phyloP scores from a whole-genome alignment of 1,139 yeast genomes.

The Taiozyma sp. region DNA sequence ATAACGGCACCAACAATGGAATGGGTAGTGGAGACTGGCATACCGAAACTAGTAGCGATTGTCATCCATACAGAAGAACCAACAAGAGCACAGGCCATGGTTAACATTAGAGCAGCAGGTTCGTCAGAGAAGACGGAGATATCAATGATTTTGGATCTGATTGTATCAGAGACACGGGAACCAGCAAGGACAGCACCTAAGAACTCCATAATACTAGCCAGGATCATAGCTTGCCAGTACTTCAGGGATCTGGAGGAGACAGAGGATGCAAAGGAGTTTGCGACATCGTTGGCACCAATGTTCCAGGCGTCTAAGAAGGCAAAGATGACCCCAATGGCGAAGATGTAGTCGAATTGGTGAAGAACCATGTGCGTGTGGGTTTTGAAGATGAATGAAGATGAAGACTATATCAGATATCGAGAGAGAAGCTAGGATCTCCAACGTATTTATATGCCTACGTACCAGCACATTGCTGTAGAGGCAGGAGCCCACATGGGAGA shows the following conservation, averaged over 20 bases:
- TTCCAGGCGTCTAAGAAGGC: constrained; percentile 80
- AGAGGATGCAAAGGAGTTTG: constrained; percentile 74
- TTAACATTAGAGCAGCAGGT: constrained; percentile 68
- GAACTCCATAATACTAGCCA: constrained; percentile 65
- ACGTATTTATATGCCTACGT: background rate
- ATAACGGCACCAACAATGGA: constrained; percentile 74
- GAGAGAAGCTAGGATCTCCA: background rate
- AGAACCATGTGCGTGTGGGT: constrained; percentile 25
- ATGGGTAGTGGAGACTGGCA: constrained; percentile 79
- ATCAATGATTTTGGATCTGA: constrained; percentile 56
- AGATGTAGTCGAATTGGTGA: constrained; percentile 58
- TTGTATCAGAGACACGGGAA: constrained; percentile 64
- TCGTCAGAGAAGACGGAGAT: constrained; percentile 41
- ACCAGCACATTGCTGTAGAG: background rate
- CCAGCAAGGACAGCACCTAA: constrained; percentile 74
- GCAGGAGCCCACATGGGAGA: background rate
- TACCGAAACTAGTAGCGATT: constrained; percentile 58
- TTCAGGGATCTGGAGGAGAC: constrained; percentile 64
- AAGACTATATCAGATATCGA: constrained; percentile 1
- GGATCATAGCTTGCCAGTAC: constrained; percentile 70
- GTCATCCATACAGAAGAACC: constrained; percentile 75
- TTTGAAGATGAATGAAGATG: background rate
- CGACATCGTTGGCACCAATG: constrained; percentile 81
- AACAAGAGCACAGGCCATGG: constrained; percentile 70
- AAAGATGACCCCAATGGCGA: constrained; percentile 62